Conservation (phyloP, 768 basidiomycete genomes). For the Lactifluus hygrophoroides region DNA sequence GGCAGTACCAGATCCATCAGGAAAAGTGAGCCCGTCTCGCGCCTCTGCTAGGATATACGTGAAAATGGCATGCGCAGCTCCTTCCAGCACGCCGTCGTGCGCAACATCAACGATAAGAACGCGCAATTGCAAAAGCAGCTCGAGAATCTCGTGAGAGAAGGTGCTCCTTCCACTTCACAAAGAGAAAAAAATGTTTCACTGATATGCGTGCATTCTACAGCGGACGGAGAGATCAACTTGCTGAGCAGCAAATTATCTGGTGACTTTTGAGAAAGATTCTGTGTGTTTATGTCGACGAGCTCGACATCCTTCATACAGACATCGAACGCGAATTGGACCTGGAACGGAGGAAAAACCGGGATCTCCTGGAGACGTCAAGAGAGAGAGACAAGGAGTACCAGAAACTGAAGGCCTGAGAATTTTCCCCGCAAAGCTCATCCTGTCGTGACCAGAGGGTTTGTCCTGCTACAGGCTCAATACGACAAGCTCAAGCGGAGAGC, state of each 20-base stretch:
- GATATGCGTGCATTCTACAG: slow-evolving; percentile 31
- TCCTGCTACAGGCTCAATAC: slow-evolving; percentile 46
- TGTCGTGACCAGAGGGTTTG: not conserved
- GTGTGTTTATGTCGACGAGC: not conserved
- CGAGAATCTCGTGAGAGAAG: slow-evolving; percentile 80
- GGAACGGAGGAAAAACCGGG: slow-evolving; percentile 65
- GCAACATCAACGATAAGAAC: slow-evolving; percentile 75
- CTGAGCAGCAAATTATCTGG: slow-evolving; percentile 63
- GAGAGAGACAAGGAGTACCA: slow-evolving; percentile 84
- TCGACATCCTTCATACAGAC: slow-evolving; percentile 48
- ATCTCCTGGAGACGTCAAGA: slow-evolving; percentile 62
- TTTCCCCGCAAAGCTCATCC: not conserved
- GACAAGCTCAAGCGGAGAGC: slow-evolving; percentile 81
- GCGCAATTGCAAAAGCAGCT: slow-evolving; percentile 77
- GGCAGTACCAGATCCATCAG: slow-evolving; percentile 87
- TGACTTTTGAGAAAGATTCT: slow-evolving; percentile 22
- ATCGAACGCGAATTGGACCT: slow-evolving; percentile 73
- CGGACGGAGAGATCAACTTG: slow-evolving; percentile 68
- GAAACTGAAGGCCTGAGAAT: slow-evolving; percentile 58
- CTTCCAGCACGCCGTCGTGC: slow-evolving; percentile 77
- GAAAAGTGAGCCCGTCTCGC: slow-evolving; percentile 46
- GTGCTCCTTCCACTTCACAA: slow-evolving; percentile 30
- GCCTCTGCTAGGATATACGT: not conserved
- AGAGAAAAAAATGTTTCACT: not conserved
- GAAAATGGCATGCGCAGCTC: slow-evolving; percentile 36